A percentile compares a stretch with the other conserved stretches of the same genome.
These are phyloP conservation scores for Alternaria novae-zelandiae DNA, from an alignment of 2,329 filamentous ascomycete genomes.

Conservation along the genomic window DNA sequence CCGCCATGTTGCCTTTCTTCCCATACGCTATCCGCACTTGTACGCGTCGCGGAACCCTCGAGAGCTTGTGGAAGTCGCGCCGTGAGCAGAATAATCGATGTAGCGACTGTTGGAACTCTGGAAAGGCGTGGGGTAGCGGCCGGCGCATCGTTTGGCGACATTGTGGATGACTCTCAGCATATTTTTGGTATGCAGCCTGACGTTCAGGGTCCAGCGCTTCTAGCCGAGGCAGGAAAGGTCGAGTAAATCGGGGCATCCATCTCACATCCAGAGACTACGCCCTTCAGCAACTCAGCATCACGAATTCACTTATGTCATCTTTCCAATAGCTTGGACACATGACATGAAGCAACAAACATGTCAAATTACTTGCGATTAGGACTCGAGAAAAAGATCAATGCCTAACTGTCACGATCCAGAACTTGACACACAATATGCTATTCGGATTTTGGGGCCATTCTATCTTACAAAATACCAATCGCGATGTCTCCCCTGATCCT, in stretches of 20 bases:
- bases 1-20: conserved; percentile 27
- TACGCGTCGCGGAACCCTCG: conserved; percentile 35
- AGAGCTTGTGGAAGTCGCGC: conserved; percentile 43
- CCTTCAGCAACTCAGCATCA: not conserved
- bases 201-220: conserved; percentile 30
- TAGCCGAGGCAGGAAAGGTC: conserved; percentile 12
- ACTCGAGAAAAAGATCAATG: not conserved
- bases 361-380: not conserved
- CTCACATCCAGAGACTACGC: not conserved
- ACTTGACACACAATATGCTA: not conserved
- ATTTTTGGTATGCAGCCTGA: conserved; percentile 35
- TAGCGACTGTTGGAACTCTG: conserved; percentile 33
- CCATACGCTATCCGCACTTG: conserved; percentile 20
- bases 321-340: not conserved
- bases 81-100: conserved; percentile 37
- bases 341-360: not conserved
- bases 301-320: not conserved
- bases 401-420: not conserved
- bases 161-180: conserved; percentile 21
- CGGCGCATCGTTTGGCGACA: conserved; percentile 34
- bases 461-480: conserved; percentile 26
- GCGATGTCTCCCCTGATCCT: conserved; percentile 31
- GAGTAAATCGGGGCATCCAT: not conserved
- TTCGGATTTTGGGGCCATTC: not conserved
- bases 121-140: conserved; percentile 35